phyloP scores from a whole-genome alignment of 2,329 filamentous ascomycete species.

The Cytospora chrysosperma region DNA sequence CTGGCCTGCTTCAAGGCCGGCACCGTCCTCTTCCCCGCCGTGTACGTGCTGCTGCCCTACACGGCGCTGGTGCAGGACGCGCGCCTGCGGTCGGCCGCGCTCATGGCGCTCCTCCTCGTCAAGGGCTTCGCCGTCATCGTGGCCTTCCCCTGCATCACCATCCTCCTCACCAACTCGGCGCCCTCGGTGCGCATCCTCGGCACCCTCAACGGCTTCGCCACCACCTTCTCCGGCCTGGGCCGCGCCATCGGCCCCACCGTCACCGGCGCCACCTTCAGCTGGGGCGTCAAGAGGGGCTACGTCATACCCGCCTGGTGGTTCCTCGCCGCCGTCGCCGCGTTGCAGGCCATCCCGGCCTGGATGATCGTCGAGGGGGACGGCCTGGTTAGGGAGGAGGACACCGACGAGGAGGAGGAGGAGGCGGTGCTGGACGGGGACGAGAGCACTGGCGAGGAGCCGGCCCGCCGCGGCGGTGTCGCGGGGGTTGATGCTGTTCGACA shows the following conservation, averaged over 20 bases:
- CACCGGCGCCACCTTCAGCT: slow-evolving; percentile 70
- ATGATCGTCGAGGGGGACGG: slow-evolving; percentile 75
- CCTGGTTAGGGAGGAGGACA: slow-evolving; percentile 43
- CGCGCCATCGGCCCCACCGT: slow-evolving; percentile 75
- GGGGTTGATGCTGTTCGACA: slow-evolving; percentile 19
- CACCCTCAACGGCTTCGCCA: slow-evolving; percentile 88
- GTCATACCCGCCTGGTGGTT: slow-evolving; percentile 81
- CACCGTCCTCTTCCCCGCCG: slow-evolving; percentile 65
- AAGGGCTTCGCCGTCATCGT: slow-evolving; percentile 79
- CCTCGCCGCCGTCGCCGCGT: slow-evolving; percentile 59
- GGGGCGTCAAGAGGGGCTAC: slow-evolving; percentile 73
- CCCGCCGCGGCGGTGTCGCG: background rate
- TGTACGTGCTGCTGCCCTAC: slow-evolving; percentile 83
- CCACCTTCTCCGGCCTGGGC: slow-evolving; percentile 76
- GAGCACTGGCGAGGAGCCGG: slow-evolving; percentile 27
- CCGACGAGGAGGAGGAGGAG: slow-evolving; percentile 34
- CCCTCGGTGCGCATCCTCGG: slow-evolving; percentile 73
- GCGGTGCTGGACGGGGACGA: slow-evolving; percentile 35
- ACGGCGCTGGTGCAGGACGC: slow-evolving; percentile 60
- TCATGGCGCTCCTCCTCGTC: slow-evolving; percentile 67
- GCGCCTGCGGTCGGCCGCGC: slow-evolving; percentile 53
- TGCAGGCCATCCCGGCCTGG: slow-evolving; percentile 71
- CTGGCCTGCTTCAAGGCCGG: slow-evolving; percentile 70
- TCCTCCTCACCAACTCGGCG: slow-evolving; percentile 86
- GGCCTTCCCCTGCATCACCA: slow-evolving; percentile 85